Conservation (phyloP, 75 land plant genomes). For the Pinus taeda region DNA sequence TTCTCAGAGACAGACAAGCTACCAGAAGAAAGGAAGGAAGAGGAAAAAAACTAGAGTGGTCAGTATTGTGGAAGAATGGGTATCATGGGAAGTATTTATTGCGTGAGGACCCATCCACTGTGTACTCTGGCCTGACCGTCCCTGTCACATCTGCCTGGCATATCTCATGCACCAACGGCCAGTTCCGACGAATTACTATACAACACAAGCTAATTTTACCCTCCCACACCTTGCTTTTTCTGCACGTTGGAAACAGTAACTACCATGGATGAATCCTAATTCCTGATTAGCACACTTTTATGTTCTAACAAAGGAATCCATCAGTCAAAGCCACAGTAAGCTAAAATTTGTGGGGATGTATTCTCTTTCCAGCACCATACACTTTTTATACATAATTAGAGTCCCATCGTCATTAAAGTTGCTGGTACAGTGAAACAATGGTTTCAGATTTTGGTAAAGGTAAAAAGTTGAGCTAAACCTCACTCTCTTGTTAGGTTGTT, state of each 20-base stretch:
- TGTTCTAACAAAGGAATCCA: neutral
- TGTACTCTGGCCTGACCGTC: neutral
- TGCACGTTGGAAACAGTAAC: neutral
- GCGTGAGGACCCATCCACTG: neutral
- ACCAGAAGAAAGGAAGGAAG: neutral
- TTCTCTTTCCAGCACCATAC: neutral
- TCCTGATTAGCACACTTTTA: neutral
- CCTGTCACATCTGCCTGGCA: conserved; percentile 6
- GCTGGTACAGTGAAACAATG: neutral
- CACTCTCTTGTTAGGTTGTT: too few relatives aligned
- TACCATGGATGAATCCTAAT: neutral
- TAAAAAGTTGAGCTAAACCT: too few relatives aligned
- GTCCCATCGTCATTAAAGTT: neutral
- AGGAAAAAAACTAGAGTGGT: neutral
- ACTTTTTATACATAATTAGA: neutral
- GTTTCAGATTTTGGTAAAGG: neutral
- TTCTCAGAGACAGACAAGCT: too few relatives aligned
- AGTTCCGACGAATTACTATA: neutral
- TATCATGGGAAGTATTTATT: conserved; percentile 9
- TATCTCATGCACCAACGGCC: neutral
- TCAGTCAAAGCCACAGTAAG: too few relatives aligned
- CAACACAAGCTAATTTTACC: neutral
- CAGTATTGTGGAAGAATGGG: neutral
- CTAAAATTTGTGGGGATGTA: too few relatives aligned
- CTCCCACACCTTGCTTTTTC: neutral